phyloP scores from a whole-genome alignment of 108 stramenopile genomes.

The Fragilariopsis cylindrus region DNA sequence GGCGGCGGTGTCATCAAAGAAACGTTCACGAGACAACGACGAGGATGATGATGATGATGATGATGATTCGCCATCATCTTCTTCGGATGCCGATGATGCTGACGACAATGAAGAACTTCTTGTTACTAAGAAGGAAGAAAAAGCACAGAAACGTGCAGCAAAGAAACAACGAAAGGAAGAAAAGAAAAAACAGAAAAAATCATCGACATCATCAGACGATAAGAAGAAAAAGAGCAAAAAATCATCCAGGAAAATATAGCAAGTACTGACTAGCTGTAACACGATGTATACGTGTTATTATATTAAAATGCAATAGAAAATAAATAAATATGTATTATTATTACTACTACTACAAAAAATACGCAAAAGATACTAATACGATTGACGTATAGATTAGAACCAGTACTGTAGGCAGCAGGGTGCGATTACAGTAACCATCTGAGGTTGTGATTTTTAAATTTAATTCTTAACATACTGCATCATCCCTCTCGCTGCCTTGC shows the following conservation, averaged over 20 bases:
- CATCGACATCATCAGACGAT: not conserved
- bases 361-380: too few relatives aligned
- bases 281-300: too few relatives aligned
- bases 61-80: not conserved
- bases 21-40: not conserved
- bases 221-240: conserved; percentile 9
- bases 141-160: not conserved
- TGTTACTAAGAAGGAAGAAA: not conserved
- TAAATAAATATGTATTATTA: too few relatives aligned
- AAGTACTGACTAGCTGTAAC: too few relatives aligned
- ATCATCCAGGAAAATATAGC: not conserved
- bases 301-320: too few relatives aligned
- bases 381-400: too few relatives aligned
- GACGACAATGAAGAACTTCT: not conserved
- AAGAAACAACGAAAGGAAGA: conserved; percentile 14
- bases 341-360: too few relatives aligned
- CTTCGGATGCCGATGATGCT: not conserved
- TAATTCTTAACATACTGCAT: too few relatives aligned
- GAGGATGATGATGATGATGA: not conserved
- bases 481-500: too few relatives aligned
- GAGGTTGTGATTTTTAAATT: too few relatives aligned
- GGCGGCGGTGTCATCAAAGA: not conserved
- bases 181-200: not conserved
- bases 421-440: too few relatives aligned
- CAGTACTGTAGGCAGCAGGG: too few relatives aligned